Conservation (phyloP, 768 basidiomycete genomes). For the Imleria badia region DNA sequence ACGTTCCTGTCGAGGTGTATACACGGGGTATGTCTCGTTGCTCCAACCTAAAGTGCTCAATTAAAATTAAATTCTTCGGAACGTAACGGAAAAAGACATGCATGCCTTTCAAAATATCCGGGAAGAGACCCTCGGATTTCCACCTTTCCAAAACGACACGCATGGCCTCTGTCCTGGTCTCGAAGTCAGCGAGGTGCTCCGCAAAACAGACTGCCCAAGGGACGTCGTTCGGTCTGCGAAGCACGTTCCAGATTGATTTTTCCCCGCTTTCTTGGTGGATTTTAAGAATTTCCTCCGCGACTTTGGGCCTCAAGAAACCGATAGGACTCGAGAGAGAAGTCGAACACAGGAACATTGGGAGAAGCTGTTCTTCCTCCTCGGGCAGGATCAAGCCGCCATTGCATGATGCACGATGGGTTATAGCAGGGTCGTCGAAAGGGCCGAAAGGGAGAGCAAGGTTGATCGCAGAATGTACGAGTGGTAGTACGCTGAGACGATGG, state of each 20-base stretch:
- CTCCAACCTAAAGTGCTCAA: conserved; percentile 19
- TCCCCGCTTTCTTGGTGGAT: conserved; percentile 2
- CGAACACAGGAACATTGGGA: conserved; percentile 21
- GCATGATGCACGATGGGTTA: conserved; percentile 20
- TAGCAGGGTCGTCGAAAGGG: conserved; percentile 18
- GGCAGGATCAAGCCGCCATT: not conserved
- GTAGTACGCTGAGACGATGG: conserved; percentile 13
- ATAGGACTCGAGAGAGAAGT: conserved; percentile 11
- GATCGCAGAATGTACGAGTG: conserved; percentile 24
- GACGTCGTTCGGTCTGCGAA: conserved; percentile 10
- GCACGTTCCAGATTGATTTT: conserved; percentile 19
- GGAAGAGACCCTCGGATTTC: conserved; percentile 16
- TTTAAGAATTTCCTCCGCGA: conserved; percentile 13
- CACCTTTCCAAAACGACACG: conserved; percentile 13
- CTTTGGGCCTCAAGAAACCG: conserved; percentile 20
- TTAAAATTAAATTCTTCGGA: not conserved
- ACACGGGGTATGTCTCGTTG: conserved; percentile 27
- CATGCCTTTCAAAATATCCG: conserved; percentile 24
- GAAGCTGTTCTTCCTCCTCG: conserved; percentile 20
- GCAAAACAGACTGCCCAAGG: conserved; percentile 25
- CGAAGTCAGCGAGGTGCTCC: conserved; percentile 12
- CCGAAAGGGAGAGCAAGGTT: conserved; percentile 28
- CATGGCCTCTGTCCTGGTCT: conserved; percentile 17
- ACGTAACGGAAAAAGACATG: not conserved
- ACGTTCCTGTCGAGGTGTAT: conserved; percentile 16